A percentile compares a stretch with the other conserved stretches of the same genome.
Evolutionary conservation across 495 filamentous ascomycete species (phyloP).

Genomic region (Entonaema liquescens): DNA sequence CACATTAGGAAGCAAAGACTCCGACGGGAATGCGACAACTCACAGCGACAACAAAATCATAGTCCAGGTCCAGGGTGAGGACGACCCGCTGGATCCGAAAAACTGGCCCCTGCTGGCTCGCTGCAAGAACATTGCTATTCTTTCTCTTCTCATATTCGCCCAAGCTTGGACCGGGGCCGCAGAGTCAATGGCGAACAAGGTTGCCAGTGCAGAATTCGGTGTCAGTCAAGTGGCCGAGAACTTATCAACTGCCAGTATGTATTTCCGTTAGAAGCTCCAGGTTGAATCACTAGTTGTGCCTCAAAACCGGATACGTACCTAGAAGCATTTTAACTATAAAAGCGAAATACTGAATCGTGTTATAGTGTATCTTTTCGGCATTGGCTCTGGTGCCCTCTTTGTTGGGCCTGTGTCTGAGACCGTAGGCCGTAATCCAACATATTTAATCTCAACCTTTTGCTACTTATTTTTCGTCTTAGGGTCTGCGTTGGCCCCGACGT

Average conservation of each 20-base stretch:
- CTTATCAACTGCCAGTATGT: constrained; percentile 37
- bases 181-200: constrained; percentile 47
- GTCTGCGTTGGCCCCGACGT: constrained; percentile 40
- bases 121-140: constrained; percentile 49
- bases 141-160: constrained; percentile 49
- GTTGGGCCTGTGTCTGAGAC: constrained; percentile 50
- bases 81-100: constrained; percentile 44
- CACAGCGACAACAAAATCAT: constrained; percentile 2
- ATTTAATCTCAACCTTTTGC: constrained; percentile 43
- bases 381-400: constrained; percentile 48
- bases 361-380: constrained; percentile 36
- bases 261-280: no score
- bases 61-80: constrained; percentile 25
- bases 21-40: neutral
- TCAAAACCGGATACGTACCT: neutral
- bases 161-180: constrained; percentile 45
- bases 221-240: constrained; percentile 45
- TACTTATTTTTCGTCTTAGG: constrained; percentile 50
- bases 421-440: constrained; percentile 48
- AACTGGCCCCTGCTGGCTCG: constrained; percentile 46
- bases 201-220: constrained; percentile 39
- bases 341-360: neutral
- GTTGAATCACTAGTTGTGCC: no score
- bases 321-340: neutral
- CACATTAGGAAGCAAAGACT: neutral